Evolutionary conservation across 352 stramenopile genomes (phyloP).

Genomic region (Pythium pyrilobum): DNA sequence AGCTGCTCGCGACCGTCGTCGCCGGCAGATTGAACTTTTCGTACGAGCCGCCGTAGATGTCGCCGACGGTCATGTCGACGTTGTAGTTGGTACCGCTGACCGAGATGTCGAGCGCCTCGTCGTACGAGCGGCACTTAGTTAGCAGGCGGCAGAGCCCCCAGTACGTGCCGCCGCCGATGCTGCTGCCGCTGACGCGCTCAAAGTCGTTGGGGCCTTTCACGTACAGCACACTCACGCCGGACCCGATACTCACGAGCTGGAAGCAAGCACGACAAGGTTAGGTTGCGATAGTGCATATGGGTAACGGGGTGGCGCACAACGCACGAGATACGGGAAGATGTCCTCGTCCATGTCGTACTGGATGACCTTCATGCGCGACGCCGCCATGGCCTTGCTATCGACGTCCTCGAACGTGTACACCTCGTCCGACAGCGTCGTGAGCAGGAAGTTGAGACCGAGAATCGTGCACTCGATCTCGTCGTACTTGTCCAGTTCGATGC

Average conservation of each 20-base stretch:
- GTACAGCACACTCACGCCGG: conserved; percentile 95
- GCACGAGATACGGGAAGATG: conserved; percentile 82
- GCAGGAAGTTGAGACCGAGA: conserved; percentile 95
- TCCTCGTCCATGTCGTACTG: conserved; percentile 72
- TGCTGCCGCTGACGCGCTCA: conserved; percentile 97
- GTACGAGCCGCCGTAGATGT: conserved; percentile 98
- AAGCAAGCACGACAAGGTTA: not conserved
- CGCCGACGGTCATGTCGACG: conserved; percentile 97
- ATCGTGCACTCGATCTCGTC: conserved; percentile 97
- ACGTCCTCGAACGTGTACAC: conserved; percentile 97
- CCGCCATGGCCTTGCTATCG: conserved; percentile 68
- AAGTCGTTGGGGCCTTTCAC: conserved; percentile 92
- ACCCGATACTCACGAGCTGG: conserved; percentile 97
- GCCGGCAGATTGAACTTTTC: conserved; percentile 91
- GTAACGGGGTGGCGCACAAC: not conserved
- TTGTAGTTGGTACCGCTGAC: conserved; percentile 75
- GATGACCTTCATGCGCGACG: conserved; percentile 74
- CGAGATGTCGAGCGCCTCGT: conserved; percentile 78
- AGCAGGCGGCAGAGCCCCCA: conserved; percentile 96
- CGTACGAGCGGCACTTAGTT: conserved; percentile 84
- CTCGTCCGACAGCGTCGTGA: conserved; percentile 94
- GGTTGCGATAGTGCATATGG: not conserved
- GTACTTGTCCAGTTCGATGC: conserved; percentile 79
- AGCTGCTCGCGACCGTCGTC: conserved; percentile 94
- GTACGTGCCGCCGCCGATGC: conserved; percentile 98